These are phyloP conservation scores for Podaxis sp. DNA, from an alignment of 768 basidiomycete genomes.

Conservation along the genomic window DNA sequence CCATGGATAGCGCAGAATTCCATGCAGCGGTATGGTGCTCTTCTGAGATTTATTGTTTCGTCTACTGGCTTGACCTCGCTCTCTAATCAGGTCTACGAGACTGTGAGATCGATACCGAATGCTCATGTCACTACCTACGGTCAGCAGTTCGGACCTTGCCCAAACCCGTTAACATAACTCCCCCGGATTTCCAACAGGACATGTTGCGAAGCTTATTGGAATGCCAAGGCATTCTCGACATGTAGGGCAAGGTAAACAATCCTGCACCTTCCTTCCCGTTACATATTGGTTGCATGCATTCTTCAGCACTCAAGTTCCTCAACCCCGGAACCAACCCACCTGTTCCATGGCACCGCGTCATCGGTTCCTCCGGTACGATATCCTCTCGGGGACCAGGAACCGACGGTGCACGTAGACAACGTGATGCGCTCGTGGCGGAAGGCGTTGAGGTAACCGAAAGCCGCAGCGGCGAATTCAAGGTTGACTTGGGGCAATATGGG, in stretches of 20 bases:
- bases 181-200: slow-evolving; percentile 37
- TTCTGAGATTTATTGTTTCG: background rate
- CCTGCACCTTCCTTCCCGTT: background rate
- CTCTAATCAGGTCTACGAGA: slow-evolving; percentile 57
- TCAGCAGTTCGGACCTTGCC: slow-evolving; percentile 20
- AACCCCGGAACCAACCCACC: slow-evolving; percentile 54
- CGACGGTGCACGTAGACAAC: slow-evolving; percentile 69
- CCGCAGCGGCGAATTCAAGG: slow-evolving; percentile 50
- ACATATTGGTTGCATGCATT: background rate
- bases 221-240: slow-evolving; percentile 78
- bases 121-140: slow-evolving; percentile 75
- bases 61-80: background rate
- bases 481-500: slow-evolving; percentile 54
- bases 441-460: slow-evolving; percentile 70
- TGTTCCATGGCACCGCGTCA: slow-evolving; percentile 80
- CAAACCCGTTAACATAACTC: background rate
- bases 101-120: slow-evolving; percentile 65
- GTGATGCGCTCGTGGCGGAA: slow-evolving; percentile 73
- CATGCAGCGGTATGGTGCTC: slow-evolving; percentile 27
- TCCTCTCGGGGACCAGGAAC: slow-evolving; percentile 86
- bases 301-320: slow-evolving; percentile 72
- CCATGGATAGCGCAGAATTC: slow-evolving; percentile 32
- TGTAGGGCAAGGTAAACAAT: slow-evolving; percentile 68
- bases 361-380: slow-evolving; percentile 65
- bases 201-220: slow-evolving; percentile 75